Conservation (phyloP, 2,329 filamentous ascomycete genomes). For the Talaromyces sp. region DNA sequence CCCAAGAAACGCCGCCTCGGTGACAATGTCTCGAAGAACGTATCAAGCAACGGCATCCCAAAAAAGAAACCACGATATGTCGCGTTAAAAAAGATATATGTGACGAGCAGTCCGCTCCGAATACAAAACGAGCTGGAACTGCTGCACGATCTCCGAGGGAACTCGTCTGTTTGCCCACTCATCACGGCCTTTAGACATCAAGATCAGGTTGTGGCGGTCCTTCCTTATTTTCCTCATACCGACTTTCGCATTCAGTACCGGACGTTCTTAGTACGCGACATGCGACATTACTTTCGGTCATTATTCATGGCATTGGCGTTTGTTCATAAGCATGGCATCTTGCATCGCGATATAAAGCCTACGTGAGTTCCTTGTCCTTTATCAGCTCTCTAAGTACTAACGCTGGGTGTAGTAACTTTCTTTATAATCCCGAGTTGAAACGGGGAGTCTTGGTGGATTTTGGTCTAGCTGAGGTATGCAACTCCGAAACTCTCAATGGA, state of each 20-base stretch:
- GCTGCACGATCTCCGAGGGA: constrained; percentile 80
- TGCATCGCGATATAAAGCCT: constrained; percentile 95
- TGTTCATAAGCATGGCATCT: constrained; percentile 79
- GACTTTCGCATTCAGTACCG: constrained; percentile 93
- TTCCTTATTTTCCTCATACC: constrained; percentile 92
- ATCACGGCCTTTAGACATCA: constrained; percentile 95
- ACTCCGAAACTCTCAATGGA: neutral
- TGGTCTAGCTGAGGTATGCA: constrained; percentile 75
- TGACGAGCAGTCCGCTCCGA: constrained; percentile 87
- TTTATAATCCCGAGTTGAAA: constrained; percentile 75
- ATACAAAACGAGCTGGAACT: constrained; percentile 97
- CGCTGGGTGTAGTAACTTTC: constrained; percentile 65
- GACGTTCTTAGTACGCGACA: constrained; percentile 80
- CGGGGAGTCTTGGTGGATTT: constrained; percentile 97
- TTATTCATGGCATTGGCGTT: constrained; percentile 81
- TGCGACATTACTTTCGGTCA: constrained; percentile 83
- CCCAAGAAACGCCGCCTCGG: constrained; percentile 54
- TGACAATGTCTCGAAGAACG: constrained; percentile 34
- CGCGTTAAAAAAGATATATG: constrained; percentile 99
- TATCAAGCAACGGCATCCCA: constrained; percentile 40
- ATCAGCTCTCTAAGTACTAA: neutral
- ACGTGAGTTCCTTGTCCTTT: constrained; percentile 52
- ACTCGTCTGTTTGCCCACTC: constrained; percentile 83
- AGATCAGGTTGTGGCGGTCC: constrained; percentile 90
- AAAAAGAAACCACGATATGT: constrained; percentile 68